A percentile compares a stretch with the other conserved stretches of the same genome.
phyloP scores from a whole-genome alignment of 306 rosid species.

The Cucumis cinereus region DNA sequence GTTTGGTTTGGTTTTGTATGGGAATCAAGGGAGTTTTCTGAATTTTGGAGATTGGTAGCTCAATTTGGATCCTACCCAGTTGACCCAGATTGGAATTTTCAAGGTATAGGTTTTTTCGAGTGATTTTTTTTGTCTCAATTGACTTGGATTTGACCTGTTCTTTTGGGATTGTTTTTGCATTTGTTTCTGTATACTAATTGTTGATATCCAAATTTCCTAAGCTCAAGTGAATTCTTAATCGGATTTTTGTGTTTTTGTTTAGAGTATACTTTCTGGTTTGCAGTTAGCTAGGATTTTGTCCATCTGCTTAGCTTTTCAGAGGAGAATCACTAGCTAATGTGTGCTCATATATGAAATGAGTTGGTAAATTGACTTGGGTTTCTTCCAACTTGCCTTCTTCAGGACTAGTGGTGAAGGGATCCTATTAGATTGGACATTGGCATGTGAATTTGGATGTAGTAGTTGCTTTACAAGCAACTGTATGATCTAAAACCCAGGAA shows the following conservation, averaged over 20 bases:
- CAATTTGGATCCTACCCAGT: background rate
- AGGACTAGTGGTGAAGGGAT: background rate
- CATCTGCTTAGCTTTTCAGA: background rate
- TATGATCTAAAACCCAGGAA: background rate
- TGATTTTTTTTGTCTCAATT: background rate
- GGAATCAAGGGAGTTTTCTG: background rate
- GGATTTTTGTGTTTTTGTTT: background rate
- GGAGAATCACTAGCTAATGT: background rate
- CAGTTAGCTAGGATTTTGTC: background rate
- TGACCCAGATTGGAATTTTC: slow-evolving; percentile 6
- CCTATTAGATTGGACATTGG: background rate
- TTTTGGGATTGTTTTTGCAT: background rate
- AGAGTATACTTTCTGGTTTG: background rate
- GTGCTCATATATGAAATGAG: background rate
- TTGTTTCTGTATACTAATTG: background rate
- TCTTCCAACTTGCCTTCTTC: background rate
- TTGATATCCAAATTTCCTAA: background rate
- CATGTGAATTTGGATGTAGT: slow-evolving; percentile 7
- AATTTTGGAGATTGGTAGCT: background rate
- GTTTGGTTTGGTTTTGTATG: background rate
- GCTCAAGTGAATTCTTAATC: background rate
- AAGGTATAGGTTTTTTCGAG: background rate
- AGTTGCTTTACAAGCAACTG: background rate
- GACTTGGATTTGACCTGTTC: background rate
- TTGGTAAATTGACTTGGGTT: background rate